Percentiles rank a stretch among this genome's conserved stretches.
These are phyloP conservation scores for Acacia crassicarpa DNA, from an alignment of 306 rosid species.

Conservation along the genomic window DNA sequence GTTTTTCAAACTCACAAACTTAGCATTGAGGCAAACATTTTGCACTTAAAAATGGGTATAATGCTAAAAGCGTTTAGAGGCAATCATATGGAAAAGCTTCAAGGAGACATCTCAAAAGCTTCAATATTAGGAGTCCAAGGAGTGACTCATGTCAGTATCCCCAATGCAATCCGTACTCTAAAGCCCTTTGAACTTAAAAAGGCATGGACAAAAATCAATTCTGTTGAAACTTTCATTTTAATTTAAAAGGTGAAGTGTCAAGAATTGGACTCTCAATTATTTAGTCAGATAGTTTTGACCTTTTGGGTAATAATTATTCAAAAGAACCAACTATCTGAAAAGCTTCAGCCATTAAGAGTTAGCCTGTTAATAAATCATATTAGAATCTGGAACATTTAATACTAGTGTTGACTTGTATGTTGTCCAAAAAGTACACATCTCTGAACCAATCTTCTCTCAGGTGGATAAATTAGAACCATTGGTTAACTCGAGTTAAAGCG, in stretches of 20 bases:
- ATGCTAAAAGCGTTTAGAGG: slow-evolving; percentile 15
- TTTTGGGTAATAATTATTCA: not conserved
- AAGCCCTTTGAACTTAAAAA: not conserved
- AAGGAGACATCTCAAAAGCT: not conserved
- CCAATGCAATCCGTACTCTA: not conserved
- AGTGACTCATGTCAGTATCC: not conserved
- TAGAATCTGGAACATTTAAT: not conserved
- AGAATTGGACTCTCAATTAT: not conserved
- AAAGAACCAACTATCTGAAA: not conserved
- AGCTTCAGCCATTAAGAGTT: not conserved
- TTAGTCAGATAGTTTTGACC: not conserved
- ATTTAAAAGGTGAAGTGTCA: not conserved
- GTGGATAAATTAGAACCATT: not conserved
- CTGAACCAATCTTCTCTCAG: not conserved
- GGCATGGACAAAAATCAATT: not conserved
- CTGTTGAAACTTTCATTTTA: not conserved
- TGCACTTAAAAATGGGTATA: slow-evolving; percentile 1
- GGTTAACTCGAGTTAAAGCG: slow-evolving; percentile 2
- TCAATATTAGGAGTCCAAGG: not conserved
- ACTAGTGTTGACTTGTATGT: not conserved
- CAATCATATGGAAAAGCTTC: not conserved
- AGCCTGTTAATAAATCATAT: not conserved
- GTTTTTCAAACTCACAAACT: not conserved
- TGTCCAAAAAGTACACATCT: slow-evolving; percentile 2
- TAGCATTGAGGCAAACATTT: not conserved